Evolutionary conservation across 371 early-diverging fungal species (phyloP).

Genomic region (Rhizopus microsporus): DNA sequence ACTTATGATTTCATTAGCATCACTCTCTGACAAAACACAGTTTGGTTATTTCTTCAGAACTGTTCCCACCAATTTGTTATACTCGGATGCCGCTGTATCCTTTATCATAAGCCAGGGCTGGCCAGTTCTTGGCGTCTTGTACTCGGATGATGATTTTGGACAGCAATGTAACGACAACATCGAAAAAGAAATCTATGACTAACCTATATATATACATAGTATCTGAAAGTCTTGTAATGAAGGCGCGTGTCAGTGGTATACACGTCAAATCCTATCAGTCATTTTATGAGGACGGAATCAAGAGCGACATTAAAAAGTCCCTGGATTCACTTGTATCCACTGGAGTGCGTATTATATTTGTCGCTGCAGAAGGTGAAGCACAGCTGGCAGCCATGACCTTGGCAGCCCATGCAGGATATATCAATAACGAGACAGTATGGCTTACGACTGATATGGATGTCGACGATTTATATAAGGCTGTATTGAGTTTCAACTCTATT

Average conservation of each 20-base stretch:
- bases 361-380: slow-evolving; percentile 52
- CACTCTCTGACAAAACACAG: slow-evolving; percentile 57
- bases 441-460: slow-evolving; percentile 29
- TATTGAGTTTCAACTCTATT: slow-evolving; percentile 29
- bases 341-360: slow-evolving; percentile 49
- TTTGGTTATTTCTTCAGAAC: slow-evolving; percentile 63
- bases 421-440: slow-evolving; percentile 47
- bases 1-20: slow-evolving; percentile 30
- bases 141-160: slow-evolving; percentile 54
- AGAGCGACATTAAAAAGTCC: slow-evolving; percentile 44
- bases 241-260: slow-evolving; percentile 42
- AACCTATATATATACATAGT: slow-evolving; percentile 31
- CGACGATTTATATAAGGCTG: slow-evolving; percentile 17
- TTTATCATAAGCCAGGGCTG: slow-evolving; percentile 59
- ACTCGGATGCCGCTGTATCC: slow-evolving; percentile 52
- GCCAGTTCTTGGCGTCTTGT: slow-evolving; percentile 54
- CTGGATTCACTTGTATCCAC: slow-evolving; percentile 39
- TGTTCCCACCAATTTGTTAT: slow-evolving; percentile 55
- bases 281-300: slow-evolving; percentile 49
- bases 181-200: not conserved
- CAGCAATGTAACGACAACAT: slow-evolving; percentile 42
- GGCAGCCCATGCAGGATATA: slow-evolving; percentile 43
- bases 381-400: slow-evolving; percentile 39
- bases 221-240: slow-evolving; percentile 46
- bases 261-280: slow-evolving; percentile 47